Conservation (phyloP, 2,329 filamentous ascomycete genomes). For the Pseudocercospora fijiensis region DNA sequence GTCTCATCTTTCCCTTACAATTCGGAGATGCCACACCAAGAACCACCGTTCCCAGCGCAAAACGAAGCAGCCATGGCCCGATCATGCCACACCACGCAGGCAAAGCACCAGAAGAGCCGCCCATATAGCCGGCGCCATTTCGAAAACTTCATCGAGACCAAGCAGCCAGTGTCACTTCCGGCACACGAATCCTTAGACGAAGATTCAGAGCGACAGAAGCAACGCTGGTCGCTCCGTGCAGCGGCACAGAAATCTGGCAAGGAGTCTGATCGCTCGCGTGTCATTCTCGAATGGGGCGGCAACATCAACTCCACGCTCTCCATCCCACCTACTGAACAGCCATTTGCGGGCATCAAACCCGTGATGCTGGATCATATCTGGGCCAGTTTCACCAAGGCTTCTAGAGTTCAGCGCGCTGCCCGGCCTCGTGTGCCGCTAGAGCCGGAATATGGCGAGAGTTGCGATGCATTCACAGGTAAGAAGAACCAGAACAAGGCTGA, state of each 20-base stretch:
- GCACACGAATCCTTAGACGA: not conserved
- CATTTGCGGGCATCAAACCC: not conserved
- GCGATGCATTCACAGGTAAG: not conserved
- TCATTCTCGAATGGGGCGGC: constrained; percentile 13
- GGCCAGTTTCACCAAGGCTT: not conserved
- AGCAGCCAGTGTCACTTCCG: not conserved
- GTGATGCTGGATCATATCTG: constrained; percentile 6
- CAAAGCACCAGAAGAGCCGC: not conserved
- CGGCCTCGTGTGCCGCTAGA: not conserved
- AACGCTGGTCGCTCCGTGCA: not conserved
- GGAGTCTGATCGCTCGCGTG: not conserved
- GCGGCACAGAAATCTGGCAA: not conserved
- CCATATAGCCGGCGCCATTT: not conserved
- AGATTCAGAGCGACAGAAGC: not conserved
- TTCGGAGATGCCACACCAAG: not conserved
- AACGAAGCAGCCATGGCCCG: not conserved
- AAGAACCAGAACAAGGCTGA: not conserved
- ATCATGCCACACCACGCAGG: not conserved
- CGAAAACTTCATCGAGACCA: not conserved
- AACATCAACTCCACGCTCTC: constrained; percentile 2
- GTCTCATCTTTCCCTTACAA: not conserved
- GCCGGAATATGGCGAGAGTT: not conserved
- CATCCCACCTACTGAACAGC: not conserved
- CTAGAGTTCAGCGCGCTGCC: not conserved
- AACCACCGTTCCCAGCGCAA: not conserved